phyloP scores from a whole-genome alignment of 495 filamentous ascomycete species.

The Penicillium roqueforti region DNA sequence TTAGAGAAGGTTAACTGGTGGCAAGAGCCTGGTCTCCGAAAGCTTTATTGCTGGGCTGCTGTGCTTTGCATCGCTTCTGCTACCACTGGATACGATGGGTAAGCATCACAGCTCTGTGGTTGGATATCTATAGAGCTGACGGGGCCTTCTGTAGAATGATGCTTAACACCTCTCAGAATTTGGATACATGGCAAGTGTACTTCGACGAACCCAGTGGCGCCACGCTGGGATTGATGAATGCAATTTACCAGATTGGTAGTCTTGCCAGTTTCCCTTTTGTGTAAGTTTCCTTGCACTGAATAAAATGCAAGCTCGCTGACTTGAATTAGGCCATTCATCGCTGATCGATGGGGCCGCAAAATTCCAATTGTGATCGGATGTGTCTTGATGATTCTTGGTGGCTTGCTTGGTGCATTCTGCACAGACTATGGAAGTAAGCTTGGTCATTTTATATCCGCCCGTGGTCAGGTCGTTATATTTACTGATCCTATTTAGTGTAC shows the following conservation, averaged over 20 bases:
- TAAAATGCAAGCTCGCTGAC: neutral
- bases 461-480: neutral
- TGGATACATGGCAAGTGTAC: slow-evolving; percentile 22
- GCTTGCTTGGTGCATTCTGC: slow-evolving; percentile 49
- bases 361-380: slow-evolving; percentile 56
- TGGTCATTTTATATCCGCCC: neutral
- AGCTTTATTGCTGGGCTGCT: slow-evolving; percentile 52
- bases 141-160: slow-evolving; percentile 14
- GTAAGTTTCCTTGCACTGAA: slow-evolving; percentile 29
- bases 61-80: slow-evolving; percentile 60
- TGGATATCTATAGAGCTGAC: neutral
- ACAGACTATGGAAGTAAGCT: slow-evolving; percentile 37
- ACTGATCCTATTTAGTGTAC: slow-evolving; percentile 13
- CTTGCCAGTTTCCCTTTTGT: slow-evolving; percentile 59
- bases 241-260: slow-evolving; percentile 62
- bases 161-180: slow-evolving; percentile 28
- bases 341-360: slow-evolving; percentile 57
- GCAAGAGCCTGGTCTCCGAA: slow-evolving; percentile 54
- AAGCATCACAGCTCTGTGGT: neutral
- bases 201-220: slow-evolving; percentile 45
- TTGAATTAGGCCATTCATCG: slow-evolving; percentile 41
- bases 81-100: slow-evolving; percentile 63
- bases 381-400: slow-evolving; percentile 57
- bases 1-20: slow-evolving; percentile 59
- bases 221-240: slow-evolving; percentile 56